phyloP scores from a whole-genome alignment of 192 early-diverging fungal species.

The Coemansia sp. region DNA sequence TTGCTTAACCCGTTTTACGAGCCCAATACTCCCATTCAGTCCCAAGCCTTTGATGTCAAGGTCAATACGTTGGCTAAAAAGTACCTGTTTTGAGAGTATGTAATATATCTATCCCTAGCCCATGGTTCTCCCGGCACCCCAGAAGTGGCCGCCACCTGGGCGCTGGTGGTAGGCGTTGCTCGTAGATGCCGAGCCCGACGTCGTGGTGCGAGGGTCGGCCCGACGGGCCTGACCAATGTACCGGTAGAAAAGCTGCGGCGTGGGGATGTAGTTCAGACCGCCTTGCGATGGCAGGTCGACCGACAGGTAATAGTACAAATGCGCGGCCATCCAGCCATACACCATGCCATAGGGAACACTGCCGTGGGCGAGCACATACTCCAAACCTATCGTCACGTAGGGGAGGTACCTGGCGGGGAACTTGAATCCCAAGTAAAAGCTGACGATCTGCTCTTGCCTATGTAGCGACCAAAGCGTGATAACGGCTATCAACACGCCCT shows the following conservation, averaged over 20 bases:
- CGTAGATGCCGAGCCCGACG: conserved; percentile 17
- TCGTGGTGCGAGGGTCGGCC: conserved; percentile 15
- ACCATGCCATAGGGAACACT: conserved; percentile 55
- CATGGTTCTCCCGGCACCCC: conserved; percentile 55
- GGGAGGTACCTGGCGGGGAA: conserved; percentile 80
- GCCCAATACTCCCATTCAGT: conserved; percentile 76
- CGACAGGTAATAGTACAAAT: conserved; percentile 74
- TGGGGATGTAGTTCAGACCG: conserved; percentile 63
- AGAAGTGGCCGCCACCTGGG: conserved; percentile 52
- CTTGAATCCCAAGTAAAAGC: conserved; percentile 72
- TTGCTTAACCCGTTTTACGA: conserved; percentile 93
- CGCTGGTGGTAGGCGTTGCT: conserved; percentile 20
- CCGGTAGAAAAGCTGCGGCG: conserved; percentile 62
- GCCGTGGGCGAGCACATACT: conserved; percentile 49
- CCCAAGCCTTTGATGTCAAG: conserved; percentile 76
- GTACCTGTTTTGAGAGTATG: conserved; percentile 58
- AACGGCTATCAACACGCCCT: conserved; percentile 61
- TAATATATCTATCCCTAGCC: conserved; percentile 15
- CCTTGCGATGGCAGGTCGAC: conserved; percentile 65
- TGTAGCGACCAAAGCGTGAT: conserved; percentile 78
- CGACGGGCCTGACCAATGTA: conserved; percentile 45
- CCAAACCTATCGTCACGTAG: conserved; percentile 63
- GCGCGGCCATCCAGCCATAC: conserved; percentile 67
- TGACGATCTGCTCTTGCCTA: conserved; percentile 57
- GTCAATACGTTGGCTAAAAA: conserved; percentile 73